Evolutionary conservation across 2,329 filamentous ascomycete species (phyloP), one percentile per base, ranked within the genome.

Genomic region (Amesomyces nigricolor): DNA sequence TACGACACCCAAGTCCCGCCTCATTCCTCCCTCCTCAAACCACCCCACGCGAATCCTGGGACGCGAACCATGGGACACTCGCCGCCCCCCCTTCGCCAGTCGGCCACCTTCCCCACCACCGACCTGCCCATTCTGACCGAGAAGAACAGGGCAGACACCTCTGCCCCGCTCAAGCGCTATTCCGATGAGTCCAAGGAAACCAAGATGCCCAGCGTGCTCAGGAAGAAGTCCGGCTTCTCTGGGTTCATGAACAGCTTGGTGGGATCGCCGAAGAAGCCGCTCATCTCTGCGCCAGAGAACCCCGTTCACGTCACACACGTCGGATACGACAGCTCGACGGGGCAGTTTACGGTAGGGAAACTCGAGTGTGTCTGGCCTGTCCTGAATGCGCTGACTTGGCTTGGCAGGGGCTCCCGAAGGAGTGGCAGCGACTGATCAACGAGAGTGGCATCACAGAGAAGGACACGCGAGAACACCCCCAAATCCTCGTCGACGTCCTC

Each of bases 221-320:
- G 89, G 66, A 95, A 95, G 75, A 95, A 95, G 76, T 88, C 88
- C 50, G 90, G 89, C 56, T 90, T 96, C 68, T 91, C 89, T 14
- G 89, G 86, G 63, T 91, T 95, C 66, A 85, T 96, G 77, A 92
- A 86, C 70, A 92, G 86, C 69, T 69, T 86, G 58, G 85, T 95
- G 57, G 88, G 89, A 62, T 92, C 91, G 37, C 91, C 89, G 51
- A 89, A 91, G 72, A 89, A 91, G 62, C 90, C 94, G 46, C 84
- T 92, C 71, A 99, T 99, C 66, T 97, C 94, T n/a, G 89, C 91
- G 38, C 94, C 94, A 53, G 91, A 96, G 72, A 97, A 99, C 66
- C 94, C 94, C 47, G 91, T 97, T 58, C 94, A 97, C 73, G 89
- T 99, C 65, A 97, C 92, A 55, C 94, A 99, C 72, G 94, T 99